Percentiles rank a stretch among this genome's conserved stretches.
These are phyloP conservation scores for Geoglossum glabrum DNA, from an alignment of 495 filamentous ascomycete species.

Conservation along the genomic window DNA sequence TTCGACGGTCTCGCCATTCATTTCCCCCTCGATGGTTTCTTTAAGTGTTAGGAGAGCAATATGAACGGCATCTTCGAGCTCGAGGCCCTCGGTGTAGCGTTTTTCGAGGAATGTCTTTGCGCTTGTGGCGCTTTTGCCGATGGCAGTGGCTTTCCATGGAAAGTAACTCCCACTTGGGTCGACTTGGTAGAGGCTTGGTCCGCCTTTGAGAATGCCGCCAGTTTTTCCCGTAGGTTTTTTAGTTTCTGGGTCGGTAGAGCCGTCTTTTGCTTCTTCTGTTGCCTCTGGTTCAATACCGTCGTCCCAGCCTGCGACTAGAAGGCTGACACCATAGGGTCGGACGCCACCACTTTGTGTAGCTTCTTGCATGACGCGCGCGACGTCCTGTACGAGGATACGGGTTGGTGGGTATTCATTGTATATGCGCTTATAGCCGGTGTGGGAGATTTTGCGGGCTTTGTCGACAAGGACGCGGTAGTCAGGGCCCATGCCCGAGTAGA, in stretches of 20 bases:
- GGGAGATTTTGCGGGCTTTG: slow-evolving; percentile 94
- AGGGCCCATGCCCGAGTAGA: slow-evolving; percentile 96
- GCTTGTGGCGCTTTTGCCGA: slow-evolving; percentile 93
- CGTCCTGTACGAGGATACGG: slow-evolving; percentile 94
- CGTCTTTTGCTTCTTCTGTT: slow-evolving; percentile 24
- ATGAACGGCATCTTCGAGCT: slow-evolving; percentile 95
- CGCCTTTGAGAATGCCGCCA: slow-evolving; percentile 85
- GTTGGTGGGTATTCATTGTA: slow-evolving; percentile 99
- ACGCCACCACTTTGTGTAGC: slow-evolving; percentile 96
- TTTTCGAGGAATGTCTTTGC: slow-evolving; percentile 99
- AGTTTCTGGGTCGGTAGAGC: slow-evolving; percentile 36
- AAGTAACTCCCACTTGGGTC: slow-evolving; percentile 95
- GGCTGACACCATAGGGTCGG: slow-evolving; percentile 87
- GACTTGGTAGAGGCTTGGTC: slow-evolving; percentile 94
- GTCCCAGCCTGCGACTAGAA: slow-evolving; percentile 95
- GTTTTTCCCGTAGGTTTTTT: slow-evolving; percentile 64
- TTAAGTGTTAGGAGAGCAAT: slow-evolving; percentile 95
- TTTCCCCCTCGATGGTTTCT: slow-evolving; percentile 97
- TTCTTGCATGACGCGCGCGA: slow-evolving; percentile 95
- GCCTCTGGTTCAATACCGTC: slow-evolving; percentile 77
- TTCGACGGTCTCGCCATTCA: slow-evolving; percentile 98
- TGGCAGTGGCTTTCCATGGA: slow-evolving; percentile 98
- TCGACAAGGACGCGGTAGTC: slow-evolving; percentile 97
- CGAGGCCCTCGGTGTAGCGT: slow-evolving; percentile 88
- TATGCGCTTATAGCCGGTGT: slow-evolving; percentile 97